phyloP scores from a whole-genome alignment of 176 grass and related monocot species.

The Bolboschoenus planiculmis region DNA sequence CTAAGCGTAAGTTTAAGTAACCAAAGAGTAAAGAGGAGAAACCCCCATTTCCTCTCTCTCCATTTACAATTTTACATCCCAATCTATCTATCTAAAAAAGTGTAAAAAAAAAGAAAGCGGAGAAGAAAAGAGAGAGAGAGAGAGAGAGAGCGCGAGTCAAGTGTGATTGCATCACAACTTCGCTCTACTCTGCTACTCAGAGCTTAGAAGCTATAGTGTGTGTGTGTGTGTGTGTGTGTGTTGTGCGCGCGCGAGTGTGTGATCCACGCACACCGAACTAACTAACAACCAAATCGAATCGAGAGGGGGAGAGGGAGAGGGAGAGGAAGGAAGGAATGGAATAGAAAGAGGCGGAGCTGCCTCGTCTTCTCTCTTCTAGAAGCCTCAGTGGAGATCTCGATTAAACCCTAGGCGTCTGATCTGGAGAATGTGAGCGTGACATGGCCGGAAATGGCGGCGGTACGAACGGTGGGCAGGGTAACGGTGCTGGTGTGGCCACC shows the following conservation, averaged over 20 bases:
- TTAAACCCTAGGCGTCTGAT: constrained; percentile 10
- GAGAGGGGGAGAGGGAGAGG: background rate
- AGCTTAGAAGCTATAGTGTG: background rate
- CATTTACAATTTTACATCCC: constrained; percentile 17
- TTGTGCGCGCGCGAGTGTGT: background rate
- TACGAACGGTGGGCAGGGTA: no score
- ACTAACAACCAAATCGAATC: background rate
- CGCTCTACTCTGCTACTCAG: background rate
- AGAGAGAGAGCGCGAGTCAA: background rate
- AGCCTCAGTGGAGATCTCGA: background rate
- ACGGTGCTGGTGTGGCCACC: constrained; percentile 42
- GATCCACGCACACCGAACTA: background rate
- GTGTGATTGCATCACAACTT: constrained; percentile 8
- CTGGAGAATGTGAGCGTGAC: constrained; percentile 23
- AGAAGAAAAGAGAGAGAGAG: background rate
- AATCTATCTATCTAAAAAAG: constrained; percentile 3
- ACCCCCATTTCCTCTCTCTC: background rate
- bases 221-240: background rate
- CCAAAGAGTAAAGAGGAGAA: background rate
- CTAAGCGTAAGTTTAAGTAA: background rate
- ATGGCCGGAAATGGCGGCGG: constrained; percentile 30
- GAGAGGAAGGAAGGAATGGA: background rate
- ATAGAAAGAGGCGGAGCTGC: background rate
- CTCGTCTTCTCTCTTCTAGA: background rate
- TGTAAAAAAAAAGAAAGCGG: background rate